Evolutionary conservation across 768 basidiomycete genomes (phyloP).

Genomic region (Mycena indigotica): DNA sequence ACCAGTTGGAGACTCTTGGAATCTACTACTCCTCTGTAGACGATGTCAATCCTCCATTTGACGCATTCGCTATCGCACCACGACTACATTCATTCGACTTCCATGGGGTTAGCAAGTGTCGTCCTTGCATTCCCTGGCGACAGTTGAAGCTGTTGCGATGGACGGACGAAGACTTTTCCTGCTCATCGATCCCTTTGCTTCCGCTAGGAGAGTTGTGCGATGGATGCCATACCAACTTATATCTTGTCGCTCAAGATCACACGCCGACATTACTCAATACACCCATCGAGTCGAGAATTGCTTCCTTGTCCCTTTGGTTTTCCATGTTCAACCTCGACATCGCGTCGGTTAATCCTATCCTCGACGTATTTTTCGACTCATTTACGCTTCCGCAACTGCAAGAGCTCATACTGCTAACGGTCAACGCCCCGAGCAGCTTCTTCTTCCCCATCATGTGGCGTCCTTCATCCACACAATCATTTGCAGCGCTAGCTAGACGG

Average conservation of each 20-base stretch:
- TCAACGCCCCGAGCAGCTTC: neutral
- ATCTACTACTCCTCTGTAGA: neutral
- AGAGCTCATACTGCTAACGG: neutral
- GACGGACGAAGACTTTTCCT: neutral
- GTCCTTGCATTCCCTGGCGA: neutral
- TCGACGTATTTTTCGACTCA: neutral
- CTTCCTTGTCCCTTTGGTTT: neutral
- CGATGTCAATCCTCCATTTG: constrained; percentile 2
- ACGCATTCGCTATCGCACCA: neutral
- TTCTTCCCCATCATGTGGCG: neutral
- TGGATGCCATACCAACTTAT: neutral
- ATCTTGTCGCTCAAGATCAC: neutral
- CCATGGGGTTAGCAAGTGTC: neutral
- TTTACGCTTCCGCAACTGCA: neutral
- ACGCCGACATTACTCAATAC: neutral
- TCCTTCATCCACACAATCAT: neutral
- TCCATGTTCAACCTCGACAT: neutral
- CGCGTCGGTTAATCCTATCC: neutral
- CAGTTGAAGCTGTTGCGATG: neutral
- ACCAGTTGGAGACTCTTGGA: neutral
- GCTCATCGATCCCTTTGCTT: neutral
- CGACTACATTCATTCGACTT: neutral
- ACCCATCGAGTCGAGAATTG: neutral
- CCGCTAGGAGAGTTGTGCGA: neutral
- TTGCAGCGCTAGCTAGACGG: neutral